A percentile compares a stretch with the other conserved stretches of the same genome.
phyloP scores from a whole-genome alignment of 768 basidiomycete species.

The Tricholoma matsutake region DNA sequence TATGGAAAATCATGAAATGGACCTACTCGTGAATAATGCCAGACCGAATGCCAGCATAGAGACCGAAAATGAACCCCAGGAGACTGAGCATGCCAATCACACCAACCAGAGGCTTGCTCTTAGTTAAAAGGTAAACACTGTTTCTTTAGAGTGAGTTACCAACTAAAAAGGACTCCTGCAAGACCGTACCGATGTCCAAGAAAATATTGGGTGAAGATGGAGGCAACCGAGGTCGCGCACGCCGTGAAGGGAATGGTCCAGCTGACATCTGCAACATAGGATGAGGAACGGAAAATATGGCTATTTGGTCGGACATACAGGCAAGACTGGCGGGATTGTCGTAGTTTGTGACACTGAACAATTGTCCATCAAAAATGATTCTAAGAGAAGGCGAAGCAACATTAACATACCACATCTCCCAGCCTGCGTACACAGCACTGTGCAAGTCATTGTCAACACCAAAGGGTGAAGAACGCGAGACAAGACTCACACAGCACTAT shows the following conservation, averaged over 20 bases:
- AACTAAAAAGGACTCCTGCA: background rate
- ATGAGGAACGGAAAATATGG: background rate
- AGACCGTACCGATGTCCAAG: conserved; percentile 41
- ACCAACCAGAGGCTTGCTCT: conserved; percentile 30
- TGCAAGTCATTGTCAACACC: conserved; percentile 1
- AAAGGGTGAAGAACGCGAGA: background rate
- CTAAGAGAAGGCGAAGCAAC: background rate
- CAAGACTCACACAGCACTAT: conserved; percentile 28
- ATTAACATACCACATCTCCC: conserved; percentile 24
- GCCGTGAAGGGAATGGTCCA: conserved; percentile 54
- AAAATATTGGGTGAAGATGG: conserved; percentile 49
- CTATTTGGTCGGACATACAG: conserved; percentile 16
- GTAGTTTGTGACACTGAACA: conserved; percentile 37
- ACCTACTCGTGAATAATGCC: conserved; percentile 41
- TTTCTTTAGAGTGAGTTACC: background rate
- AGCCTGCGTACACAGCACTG: conserved; percentile 29
- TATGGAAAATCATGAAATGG: too few relatives aligned
- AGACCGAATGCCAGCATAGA: conserved; percentile 40
- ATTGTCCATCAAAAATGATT: conserved; percentile 16
- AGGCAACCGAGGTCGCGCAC: conserved; percentile 42
- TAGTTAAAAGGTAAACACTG: conserved; percentile 36
- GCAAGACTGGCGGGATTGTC: conserved; percentile 34
- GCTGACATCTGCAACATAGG: conserved; percentile 29
- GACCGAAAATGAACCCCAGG: conserved; percentile 40
- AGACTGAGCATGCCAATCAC: conserved; percentile 36